Percentiles rank a stretch among this genome's conserved stretches.
Conservation (phyloP, 441 rosid genomes). For the Macaranga tanarius region DNA sequence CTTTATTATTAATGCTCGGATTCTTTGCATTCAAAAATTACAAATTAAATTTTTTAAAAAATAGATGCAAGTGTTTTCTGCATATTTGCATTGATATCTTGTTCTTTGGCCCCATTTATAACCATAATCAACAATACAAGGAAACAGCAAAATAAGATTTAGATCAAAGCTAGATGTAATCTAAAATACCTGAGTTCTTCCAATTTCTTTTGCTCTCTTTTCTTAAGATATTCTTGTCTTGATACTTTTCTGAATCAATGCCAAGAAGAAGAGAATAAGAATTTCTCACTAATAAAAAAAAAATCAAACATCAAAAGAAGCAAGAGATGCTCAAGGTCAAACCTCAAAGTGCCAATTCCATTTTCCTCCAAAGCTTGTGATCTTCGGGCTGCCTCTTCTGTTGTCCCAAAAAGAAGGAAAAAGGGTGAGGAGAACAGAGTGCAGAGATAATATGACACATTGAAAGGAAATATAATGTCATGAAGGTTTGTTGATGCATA, state of each 20-base stretch:
- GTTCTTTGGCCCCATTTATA: too few species aligned
- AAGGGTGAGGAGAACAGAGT: not conserved
- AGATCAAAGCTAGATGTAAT: slow-evolving; percentile 4
- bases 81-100: not conserved
- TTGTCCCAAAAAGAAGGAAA: slow-evolving; percentile 16
- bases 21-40: not conserved
- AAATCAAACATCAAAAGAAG: not conserved
- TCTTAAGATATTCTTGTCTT: slow-evolving; percentile 56
- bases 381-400: slow-evolving; percentile 78
- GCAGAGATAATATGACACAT: not conserved
- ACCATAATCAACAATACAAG: not conserved
- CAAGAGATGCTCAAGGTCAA: slow-evolving; percentile 15
- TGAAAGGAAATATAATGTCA: not conserved
- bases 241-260: slow-evolving; percentile 68
- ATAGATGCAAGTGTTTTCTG: not conserved
- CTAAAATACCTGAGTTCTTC: slow-evolving; percentile 49
- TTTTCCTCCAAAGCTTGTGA: slow-evolving; percentile 63
- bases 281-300: not conserved
- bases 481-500: not conserved
- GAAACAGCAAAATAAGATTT: slow-evolving; percentile 1
- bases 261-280: slow-evolving; percentile 18
- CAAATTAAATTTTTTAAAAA: not conserved
- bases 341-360: slow-evolving; percentile 73
- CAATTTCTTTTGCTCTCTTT: slow-evolving; percentile 38
- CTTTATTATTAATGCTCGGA: not conserved